Evolutionary conservation across 768 basidiomycete genomes (phyloP), one percentile per base, ranked within the genome.

Genomic region (Suillus discolor): DNA sequence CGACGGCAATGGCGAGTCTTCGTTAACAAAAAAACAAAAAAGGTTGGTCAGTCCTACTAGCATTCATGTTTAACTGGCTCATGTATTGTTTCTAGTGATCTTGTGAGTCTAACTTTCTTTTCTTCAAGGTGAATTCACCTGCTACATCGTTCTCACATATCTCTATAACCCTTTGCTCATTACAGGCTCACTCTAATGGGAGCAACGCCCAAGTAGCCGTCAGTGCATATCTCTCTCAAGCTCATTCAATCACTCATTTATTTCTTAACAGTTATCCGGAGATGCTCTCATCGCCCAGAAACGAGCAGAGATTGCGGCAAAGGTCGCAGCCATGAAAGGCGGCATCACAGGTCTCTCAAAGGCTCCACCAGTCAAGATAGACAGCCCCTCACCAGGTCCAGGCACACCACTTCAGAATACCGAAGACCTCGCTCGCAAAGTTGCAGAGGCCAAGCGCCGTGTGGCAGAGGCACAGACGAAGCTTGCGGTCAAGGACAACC

Each of bases 361-460:
- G 44, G 39, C 62, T 13, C 53, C 49, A 1, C 62, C 38, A 36
- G 69, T 69, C 7, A 61, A 44, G 42, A 6, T 67, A 4, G 20
- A 67, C 42, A 77, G 85, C 20, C 72, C 80, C 44, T 79, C 83
- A 28, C 70, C 81, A 20, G 71, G 79, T 0, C 71, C 75, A n/a
- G 80, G 82, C 3, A 75, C 83, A 2, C 69, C 78, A 3, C 77
- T 79, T 11, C 78, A 80, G 25, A 79, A 81, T 34, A 75, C 83
- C 34, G 89, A 91, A 65, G 92, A 93, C 67, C 75, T 94, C 6
- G 80, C 87, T 0, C 86, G 87, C 9, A 82, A 86, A 66, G 87
- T 97, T 0, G 92, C 91, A 8, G 97, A 97, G 66, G 93, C 95
- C 15, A 94, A 92, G 76, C 84, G 89, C 44, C 85, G 91, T 62